These are phyloP conservation scores for Parietaria judaica DNA, from an alignment of 306 rosid species.

Conservation along the genomic window DNA sequence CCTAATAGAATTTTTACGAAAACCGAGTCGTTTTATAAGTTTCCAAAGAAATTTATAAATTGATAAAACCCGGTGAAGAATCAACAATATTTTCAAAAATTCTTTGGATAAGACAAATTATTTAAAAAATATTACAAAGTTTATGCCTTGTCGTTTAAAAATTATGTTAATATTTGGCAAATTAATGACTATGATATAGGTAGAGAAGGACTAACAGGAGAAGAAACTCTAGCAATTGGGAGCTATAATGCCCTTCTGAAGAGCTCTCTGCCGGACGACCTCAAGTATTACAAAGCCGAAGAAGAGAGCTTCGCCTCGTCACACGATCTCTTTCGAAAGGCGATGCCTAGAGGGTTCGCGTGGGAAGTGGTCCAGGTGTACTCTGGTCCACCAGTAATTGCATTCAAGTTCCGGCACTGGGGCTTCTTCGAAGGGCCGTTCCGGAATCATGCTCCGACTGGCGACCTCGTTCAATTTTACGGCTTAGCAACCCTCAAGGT, in stretches of 20 bases:
- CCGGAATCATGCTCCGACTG: constrained; percentile 54
- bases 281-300: constrained; percentile 45
- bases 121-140: too few relatives aligned
- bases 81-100: too few relatives aligned
- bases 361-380: constrained; percentile 72
- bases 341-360: constrained; percentile 77
- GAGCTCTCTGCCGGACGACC: constrained; percentile 46
- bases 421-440: constrained; percentile 77
- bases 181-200: constrained; percentile 24
- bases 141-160: too few relatives aligned
- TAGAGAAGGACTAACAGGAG: constrained; percentile 51
- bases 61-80: too few relatives aligned
- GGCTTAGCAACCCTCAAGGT: constrained; percentile 69
- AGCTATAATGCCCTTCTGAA: constrained; percentile 58
- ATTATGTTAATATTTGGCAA: too few relatives aligned
- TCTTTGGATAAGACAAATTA: too few relatives aligned
- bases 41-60: too few relatives aligned
- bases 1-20: too few relatives aligned
- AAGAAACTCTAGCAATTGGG: constrained; percentile 56
- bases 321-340: constrained; percentile 46
- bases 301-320: constrained; percentile 69
- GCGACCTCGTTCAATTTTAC: constrained; percentile 45
- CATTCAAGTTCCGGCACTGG: constrained; percentile 79
- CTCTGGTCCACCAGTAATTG: constrained; percentile 58
- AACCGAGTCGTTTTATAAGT: too few relatives aligned